Percentiles rank a stretch among this genome's conserved stretches.
These are phyloP conservation scores for Scedosporium minutisporum DNA, from an alignment of 2,329 filamentous ascomycete species.

Conservation along the genomic window DNA sequence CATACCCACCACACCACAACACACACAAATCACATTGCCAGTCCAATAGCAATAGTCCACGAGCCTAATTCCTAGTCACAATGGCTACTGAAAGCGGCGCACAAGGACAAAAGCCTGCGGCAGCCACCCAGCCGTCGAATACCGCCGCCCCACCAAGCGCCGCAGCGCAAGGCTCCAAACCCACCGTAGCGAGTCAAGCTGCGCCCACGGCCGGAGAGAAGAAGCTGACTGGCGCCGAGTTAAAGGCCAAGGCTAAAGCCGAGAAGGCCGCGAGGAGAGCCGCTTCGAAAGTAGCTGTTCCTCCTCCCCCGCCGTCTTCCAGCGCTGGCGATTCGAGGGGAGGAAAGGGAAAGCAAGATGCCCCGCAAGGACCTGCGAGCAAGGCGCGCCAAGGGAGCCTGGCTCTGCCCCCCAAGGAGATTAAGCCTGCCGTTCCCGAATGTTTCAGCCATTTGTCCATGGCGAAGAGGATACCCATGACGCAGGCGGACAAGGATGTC, in stretches of 20 bases:
- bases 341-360: constrained; percentile 38
- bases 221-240: constrained; percentile 63
- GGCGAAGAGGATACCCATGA: constrained; percentile 43
- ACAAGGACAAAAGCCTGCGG: background rate
- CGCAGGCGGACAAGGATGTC: constrained; percentile 62
- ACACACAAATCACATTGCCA: background rate
- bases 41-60: background rate
- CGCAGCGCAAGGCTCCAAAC: background rate
- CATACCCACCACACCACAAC: background rate
- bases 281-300: constrained; percentile 51
- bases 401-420: constrained; percentile 32
- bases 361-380: constrained; percentile 14
- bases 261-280: constrained; percentile 84
- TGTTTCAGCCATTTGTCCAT: constrained; percentile 78
- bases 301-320: constrained; percentile 26
- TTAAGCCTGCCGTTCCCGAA: constrained; percentile 53
- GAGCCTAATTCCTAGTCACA: background rate
- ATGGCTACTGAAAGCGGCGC: constrained; percentile 1
- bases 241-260: constrained; percentile 83
- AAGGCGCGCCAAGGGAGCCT: constrained; percentile 15
- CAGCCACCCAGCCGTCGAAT: background rate
- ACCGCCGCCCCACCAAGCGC: background rate
- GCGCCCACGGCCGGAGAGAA: constrained; percentile 22
- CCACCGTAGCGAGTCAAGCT: background rate
- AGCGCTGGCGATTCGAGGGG: constrained; percentile 32